Evolutionary conservation across 1,284 basidiomycete genomes (phyloP).

Genomic region (Ustilago trichophora): DNA sequence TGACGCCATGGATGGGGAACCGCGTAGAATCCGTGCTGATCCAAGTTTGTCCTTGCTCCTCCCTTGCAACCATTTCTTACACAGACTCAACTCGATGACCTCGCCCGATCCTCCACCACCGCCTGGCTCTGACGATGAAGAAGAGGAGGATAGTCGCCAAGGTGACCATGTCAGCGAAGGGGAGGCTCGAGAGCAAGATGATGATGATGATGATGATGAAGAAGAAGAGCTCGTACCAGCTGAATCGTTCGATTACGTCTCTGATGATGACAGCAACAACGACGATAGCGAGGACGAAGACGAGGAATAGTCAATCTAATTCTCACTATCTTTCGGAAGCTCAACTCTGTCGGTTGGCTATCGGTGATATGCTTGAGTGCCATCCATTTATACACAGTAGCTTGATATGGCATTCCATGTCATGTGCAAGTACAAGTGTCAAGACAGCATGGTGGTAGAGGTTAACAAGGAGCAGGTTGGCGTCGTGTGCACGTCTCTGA

Average conservation of each 20-base stretch:
- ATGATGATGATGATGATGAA: constrained; percentile 3
- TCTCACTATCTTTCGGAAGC: no score
- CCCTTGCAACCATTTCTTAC: no score
- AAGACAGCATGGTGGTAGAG: no score
- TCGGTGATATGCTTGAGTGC: constrained; percentile 14
- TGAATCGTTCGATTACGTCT: constrained; percentile 4
- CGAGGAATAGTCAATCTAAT: not conserved
- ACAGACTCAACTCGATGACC: constrained; percentile 37
- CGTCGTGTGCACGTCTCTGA: no score
- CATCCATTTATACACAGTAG: no score
- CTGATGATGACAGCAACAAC: constrained; percentile 1
- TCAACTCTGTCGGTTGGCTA: not conserved
- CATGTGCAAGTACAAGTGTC: no score
- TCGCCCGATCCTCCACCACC: constrained; percentile 41
- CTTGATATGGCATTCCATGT: no score
- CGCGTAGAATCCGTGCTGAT: no score
- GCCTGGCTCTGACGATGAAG: constrained; percentile 17
- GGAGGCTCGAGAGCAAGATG: not conserved
- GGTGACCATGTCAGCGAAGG: no score
- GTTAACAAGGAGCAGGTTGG: no score
- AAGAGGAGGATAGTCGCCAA: not conserved
- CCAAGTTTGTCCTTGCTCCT: no score
- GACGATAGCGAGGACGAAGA: not conserved
- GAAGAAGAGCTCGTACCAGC: not conserved
- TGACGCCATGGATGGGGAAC: no score